Evolutionary conservation across 371 early-diverging fungal genomes (phyloP), one percentile per base, ranked within the genome.

Genomic region (Capniomyces stellatus): DNA sequence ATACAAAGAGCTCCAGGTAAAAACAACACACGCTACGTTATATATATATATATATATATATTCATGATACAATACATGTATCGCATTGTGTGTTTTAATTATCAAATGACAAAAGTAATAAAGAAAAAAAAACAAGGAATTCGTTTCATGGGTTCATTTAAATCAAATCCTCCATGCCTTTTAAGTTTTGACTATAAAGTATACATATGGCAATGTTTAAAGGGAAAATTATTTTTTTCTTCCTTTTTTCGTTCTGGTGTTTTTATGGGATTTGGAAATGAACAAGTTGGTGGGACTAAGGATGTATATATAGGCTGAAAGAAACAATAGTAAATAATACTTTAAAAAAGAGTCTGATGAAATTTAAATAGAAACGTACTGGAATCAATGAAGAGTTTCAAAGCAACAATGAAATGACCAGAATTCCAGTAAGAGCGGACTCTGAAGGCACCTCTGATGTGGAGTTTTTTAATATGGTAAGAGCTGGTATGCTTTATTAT

Each of bases 1-100:
- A 51, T 64, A 63, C 39, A 54, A 52, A 21, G 65, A 64, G 49
- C 65, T 64, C 23, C 65, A 64, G 65, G 65, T 64, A 31, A 44
- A n/a, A n/a, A n/a, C n/a, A n/a, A n/a, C n/a, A n/a, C n/a, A n/a
- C n/a, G n/a, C n/a, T n/a, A n/a, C n/a, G n/a, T n/a, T n/a, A n/a
- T n/a, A 64, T 55, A 19, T n/a, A 18, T 23, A 51, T 24, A 18
- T 19, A 18, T 22, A 3, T 49, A 39, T 8, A 3, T 30, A 2
- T 13, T 52, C 12, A 15, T 10, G 53, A 50, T 15, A 15, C 19
- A 28, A 28, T 41, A 21, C 31, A n/a, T 25, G 0, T 6, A 25
- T 42, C 40, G 19, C 18, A 13, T 18, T n/a, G 27, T 43, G 25
- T 43, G 30, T 10, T 19, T 21, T 29, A 27, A 22, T 10, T 4